phyloP scores from a whole-genome alignment of 257 asterid genomes.

The Solanum tarijense region DNA sequence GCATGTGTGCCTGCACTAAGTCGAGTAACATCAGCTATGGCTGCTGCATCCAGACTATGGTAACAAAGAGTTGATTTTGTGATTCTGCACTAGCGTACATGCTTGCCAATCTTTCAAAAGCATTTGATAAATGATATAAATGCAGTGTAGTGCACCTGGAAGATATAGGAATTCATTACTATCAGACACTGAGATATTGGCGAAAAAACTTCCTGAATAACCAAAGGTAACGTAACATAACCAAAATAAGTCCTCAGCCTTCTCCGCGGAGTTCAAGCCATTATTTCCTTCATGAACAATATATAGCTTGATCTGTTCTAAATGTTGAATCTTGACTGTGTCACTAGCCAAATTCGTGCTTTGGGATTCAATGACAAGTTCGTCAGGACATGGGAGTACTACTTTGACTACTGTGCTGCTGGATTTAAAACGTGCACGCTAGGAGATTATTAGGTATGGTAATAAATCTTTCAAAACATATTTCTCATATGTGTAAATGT shows the following conservation, averaged over 20 bases:
- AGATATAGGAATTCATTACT: not conserved
- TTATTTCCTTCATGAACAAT: not conserved
- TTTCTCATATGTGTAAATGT: not conserved
- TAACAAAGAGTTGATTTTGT: not conserved
- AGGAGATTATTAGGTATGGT: not conserved
- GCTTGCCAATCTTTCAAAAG: not conserved
- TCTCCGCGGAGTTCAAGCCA: not conserved
- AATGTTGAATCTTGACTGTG: not conserved
- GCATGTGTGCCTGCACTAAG: not conserved
- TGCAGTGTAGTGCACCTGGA: not conserved
- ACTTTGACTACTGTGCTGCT: not conserved
- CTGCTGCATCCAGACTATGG: not conserved
- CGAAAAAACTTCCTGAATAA: constrained; percentile 43
- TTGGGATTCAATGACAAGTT: not conserved
- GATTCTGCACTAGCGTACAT: not conserved
- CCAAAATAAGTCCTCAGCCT: not conserved
- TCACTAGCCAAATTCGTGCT: not conserved
- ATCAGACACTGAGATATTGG: not conserved
- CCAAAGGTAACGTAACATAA: constrained; percentile 27
- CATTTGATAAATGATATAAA: constrained; percentile 25
- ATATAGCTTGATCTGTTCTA: not conserved
- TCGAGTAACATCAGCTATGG: not conserved
- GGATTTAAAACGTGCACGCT: not conserved
- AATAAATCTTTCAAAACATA: not conserved
- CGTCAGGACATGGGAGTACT: not conserved